These are phyloP conservation scores for Roridomyces roridus DNA, from an alignment of 768 basidiomycete species.

Conservation along the genomic window DNA sequence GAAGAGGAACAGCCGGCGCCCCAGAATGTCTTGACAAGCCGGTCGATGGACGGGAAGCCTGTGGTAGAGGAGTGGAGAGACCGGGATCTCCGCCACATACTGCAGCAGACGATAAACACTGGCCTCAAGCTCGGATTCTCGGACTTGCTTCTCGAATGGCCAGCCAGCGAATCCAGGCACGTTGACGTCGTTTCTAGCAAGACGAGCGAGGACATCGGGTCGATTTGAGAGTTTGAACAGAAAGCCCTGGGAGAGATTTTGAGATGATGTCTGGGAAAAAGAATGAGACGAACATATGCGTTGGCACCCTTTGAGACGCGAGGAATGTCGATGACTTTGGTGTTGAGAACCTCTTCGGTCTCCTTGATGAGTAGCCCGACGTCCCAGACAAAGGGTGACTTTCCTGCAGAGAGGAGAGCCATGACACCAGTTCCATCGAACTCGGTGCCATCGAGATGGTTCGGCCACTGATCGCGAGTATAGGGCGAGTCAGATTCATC, in stretches of 20 bases:
- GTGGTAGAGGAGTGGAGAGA: background rate
- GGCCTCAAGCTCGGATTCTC: background rate
- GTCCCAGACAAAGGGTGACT: no score
- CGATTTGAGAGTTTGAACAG: background rate
- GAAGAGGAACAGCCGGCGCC: background rate
- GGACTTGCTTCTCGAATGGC: background rate
- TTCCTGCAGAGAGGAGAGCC: no score
- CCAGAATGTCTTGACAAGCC: background rate
- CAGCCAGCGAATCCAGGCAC: background rate
- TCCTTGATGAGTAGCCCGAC: no score
- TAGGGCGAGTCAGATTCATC: no score
- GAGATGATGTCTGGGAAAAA: background rate
- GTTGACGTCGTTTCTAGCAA: background rate
- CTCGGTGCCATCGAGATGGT: no score
- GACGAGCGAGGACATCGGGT: background rate
- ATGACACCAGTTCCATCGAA: no score
- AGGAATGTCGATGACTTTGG: background rate
- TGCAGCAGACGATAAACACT: background rate
- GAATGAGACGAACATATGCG: background rate
- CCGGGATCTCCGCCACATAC: background rate
- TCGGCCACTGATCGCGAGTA: no score
- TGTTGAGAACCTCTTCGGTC: background rate
- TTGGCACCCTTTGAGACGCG: background rate
- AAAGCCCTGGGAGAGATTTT: background rate
- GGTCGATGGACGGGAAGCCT: background rate